Evolutionary conservation across 306 rosid species (phyloP).

Genomic region (Prunus kanzakura): DNA sequence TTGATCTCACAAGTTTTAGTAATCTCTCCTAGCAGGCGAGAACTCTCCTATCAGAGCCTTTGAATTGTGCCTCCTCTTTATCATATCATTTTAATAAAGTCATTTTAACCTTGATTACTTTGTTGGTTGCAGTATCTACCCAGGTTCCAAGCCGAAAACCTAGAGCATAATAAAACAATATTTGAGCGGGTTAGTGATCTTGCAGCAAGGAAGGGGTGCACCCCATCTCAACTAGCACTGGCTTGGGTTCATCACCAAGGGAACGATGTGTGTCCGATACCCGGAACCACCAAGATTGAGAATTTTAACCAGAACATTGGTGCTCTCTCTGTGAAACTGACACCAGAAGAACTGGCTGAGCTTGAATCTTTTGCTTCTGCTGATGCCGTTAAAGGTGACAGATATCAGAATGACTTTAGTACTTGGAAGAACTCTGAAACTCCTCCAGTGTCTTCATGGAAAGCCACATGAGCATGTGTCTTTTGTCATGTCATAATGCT

Average conservation of each 20-base stretch:
- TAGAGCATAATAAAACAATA: slow-evolving; percentile 29
- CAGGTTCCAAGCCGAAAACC: slow-evolving; percentile 35
- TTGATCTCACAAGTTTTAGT: neutral
- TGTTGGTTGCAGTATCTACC: slow-evolving; percentile 23
- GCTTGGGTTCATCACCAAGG: slow-evolving; percentile 37
- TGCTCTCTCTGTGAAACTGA: slow-evolving; percentile 27
- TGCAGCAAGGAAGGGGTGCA: slow-evolving; percentile 32
- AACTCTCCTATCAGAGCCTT: neutral
- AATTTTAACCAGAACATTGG: slow-evolving; percentile 30
- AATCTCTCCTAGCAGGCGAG: neutral
- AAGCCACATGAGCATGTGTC: neutral
- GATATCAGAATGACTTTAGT: neutral
- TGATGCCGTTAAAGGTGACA: slow-evolving; percentile 23
- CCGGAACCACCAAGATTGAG: slow-evolving; percentile 35
- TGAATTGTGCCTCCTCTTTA: neutral
- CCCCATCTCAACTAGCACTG: slow-evolving; percentile 20
- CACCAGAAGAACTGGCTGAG: slow-evolving; percentile 36
- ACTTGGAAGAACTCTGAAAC: slow-evolving; percentile 26
- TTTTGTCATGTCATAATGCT: neutral
- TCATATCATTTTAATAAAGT: neutral
- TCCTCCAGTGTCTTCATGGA: slow-evolving; percentile 22
- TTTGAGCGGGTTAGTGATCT: slow-evolving; percentile 19
- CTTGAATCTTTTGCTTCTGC: slow-evolving; percentile 33
- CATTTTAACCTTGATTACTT: neutral
- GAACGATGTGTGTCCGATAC: slow-evolving; percentile 22